phyloP scores from a whole-genome alignment of 2,329 filamentous ascomycete genomes.

The Cordyceps cicadae region DNA sequence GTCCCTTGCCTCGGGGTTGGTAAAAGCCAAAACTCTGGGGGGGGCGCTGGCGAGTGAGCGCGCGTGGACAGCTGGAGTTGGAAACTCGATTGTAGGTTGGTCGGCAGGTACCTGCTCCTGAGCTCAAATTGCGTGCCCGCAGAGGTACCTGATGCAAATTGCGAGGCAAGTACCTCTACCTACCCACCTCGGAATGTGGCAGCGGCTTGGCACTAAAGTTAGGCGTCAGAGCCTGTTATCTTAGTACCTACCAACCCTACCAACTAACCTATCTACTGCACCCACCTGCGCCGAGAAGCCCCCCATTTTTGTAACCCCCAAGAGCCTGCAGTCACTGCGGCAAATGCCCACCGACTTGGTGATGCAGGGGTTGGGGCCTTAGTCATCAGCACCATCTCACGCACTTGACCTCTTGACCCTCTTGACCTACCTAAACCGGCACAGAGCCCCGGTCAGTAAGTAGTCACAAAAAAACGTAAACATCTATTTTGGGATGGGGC shows the following conservation, averaged over 20 bases:
- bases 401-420: neutral
- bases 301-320: neutral
- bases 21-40: neutral
- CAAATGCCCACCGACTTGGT: neutral
- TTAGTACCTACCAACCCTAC: neutral
- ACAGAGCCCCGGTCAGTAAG: neutral
- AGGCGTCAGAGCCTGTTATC: neutral
- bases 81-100: neutral
- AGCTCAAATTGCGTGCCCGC: neutral
- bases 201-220: neutral
- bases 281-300: neutral
- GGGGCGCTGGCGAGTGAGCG: neutral
- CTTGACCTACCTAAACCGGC: constrained; percentile 5
- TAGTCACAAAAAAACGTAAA: neutral
- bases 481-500: neutral
- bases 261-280: too few species aligned
- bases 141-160: neutral
- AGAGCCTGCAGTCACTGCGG: too few species aligned
- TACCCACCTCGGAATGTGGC: too few species aligned
- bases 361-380: neutral
- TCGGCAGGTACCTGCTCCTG: neutral
- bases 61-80: too few species aligned
- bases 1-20: neutral
- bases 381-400: constrained; percentile 4
- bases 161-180: too few species aligned